These are phyloP conservation scores for Nitzschia sp. DNA, from an alignment of 108 stramenopile genomes.

Conservation along the genomic window DNA sequence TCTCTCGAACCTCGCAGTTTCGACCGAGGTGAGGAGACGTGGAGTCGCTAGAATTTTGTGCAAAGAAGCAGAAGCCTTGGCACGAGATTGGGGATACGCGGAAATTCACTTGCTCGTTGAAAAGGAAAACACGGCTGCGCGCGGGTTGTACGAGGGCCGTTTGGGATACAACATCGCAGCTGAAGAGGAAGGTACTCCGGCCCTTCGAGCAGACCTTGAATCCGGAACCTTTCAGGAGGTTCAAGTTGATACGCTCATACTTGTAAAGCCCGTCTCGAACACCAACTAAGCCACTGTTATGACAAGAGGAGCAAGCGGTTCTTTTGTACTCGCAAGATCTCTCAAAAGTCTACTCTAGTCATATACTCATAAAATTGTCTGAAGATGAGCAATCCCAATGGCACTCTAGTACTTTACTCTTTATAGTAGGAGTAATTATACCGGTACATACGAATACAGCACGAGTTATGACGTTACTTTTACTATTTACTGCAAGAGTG, in stretches of 20 bases:
- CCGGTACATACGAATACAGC: too few species aligned
- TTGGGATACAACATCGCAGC: constrained; percentile 44
- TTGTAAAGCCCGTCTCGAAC: constrained; percentile 42
- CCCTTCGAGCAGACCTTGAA: constrained; percentile 51
- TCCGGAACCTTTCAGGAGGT: constrained; percentile 55
- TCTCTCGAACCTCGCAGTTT: constrained; percentile 64
- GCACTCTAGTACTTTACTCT: too few species aligned
- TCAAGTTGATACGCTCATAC: constrained; percentile 43
- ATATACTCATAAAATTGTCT: too few species aligned
- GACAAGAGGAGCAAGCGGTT: too few species aligned
- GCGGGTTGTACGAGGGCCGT: constrained; percentile 51
- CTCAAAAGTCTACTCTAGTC: too few species aligned
- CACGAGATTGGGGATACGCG: constrained; percentile 46
- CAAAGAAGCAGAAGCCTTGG: constrained; percentile 50
- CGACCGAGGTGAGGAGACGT: constrained; percentile 46
- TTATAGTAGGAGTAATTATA: too few species aligned
- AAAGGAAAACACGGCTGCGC: constrained; percentile 55
- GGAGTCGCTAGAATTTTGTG: constrained; percentile 58
- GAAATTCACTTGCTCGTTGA: constrained; percentile 62
- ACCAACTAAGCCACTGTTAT: too few species aligned
- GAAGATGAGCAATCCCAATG: too few species aligned
- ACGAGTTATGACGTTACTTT: too few species aligned
- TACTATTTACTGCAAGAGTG: too few species aligned
- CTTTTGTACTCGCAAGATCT: too few species aligned
- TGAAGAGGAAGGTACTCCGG: constrained; percentile 23